These are phyloP conservation scores for Punctularia strigosozonata DNA, from an alignment of 768 basidiomycete species.

Conservation along the genomic window DNA sequence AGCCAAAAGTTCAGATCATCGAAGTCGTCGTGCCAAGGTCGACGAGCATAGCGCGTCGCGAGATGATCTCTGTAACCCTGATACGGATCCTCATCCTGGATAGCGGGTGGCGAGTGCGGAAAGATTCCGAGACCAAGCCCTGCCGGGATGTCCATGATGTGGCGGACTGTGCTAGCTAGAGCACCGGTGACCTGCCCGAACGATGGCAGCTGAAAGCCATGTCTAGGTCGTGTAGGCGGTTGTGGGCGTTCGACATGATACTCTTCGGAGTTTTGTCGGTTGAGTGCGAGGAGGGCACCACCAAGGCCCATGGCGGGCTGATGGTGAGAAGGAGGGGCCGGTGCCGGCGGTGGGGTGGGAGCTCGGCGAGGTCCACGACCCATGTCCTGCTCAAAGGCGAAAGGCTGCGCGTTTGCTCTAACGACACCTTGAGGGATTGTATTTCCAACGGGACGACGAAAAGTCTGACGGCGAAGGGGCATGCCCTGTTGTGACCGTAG, in stretches of 20 bases:
- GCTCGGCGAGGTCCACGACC: conserved; percentile 11
- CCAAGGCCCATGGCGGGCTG: conserved; percentile 54
- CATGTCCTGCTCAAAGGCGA: conserved; percentile 35
- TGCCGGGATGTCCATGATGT: background rate
- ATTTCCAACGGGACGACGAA: conserved; percentile 12
- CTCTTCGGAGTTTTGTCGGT: conserved; percentile 14
- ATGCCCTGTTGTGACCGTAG: conserved; percentile 23
- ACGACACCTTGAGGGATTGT: conserved; percentile 30
- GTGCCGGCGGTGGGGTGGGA: conserved; percentile 17
- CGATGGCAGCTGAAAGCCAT: background rate
- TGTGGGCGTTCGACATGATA: conserved; percentile 7
- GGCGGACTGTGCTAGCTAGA: background rate
- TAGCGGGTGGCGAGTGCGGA: conserved; percentile 20
- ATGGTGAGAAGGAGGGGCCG: conserved; percentile 41
- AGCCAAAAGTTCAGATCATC: too few relatives aligned
- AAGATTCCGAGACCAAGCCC: conserved; percentile 9
- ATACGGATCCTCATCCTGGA: too few relatives aligned
- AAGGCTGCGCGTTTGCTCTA: conserved; percentile 36
- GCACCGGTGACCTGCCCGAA: background rate
- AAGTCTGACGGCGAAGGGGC: conserved; percentile 23
- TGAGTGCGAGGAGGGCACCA: conserved; percentile 43
- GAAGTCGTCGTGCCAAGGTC: conserved; percentile 7
- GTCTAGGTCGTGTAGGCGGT: background rate
- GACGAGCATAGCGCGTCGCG: too few relatives aligned
- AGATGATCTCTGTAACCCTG: too few relatives aligned